Base-by-base conservation (phyloP, 2,329 filamentous ascomycete genomes). In the Zymoseptoria pseudotritici region DNA sequence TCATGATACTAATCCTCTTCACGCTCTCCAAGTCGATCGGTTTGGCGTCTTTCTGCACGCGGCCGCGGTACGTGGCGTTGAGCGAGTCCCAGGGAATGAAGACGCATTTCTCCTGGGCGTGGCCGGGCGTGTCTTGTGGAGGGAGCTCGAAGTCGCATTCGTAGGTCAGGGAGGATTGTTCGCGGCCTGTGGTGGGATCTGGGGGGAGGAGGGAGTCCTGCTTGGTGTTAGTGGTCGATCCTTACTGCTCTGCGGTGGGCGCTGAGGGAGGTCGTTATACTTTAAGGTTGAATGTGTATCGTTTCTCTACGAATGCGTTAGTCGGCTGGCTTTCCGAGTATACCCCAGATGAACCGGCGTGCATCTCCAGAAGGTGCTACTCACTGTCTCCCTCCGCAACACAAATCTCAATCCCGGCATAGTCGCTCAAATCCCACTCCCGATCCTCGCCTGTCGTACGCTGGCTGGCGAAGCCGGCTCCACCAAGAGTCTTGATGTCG, bases 401-500 rank as follows among this genome's bases (percentile, higher is more conserved):
- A 55, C 57, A 62, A 31, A 65, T 61, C 51, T 65, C 55, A 50
- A 63, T 61, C 29, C 61, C 61, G 46, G 84, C 80, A 66, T 86
- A 88, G 10, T 66, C 69, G 1, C 81, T 82, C 7, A 94, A 74
- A 67, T 94, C 82, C 82, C 87, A 88, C 22, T 75, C 75, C 13
- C 79, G 74, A 49, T 81, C 75, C 7, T 85, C 83, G 49, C 74
- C 74, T 3, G 79, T 80, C 4, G 87, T 91, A 53, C 87, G 83
- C 71, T 93, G 90, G 4, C 86, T 90, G 9, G 90, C 90, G 70
- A 95, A 94, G 4, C 90, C 90, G 0, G 90, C 90, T 29, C 89
- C 89, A 24, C 89, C 89, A 0, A 94, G 83, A 0, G 88, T 85
- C 57, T 80, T 81, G 63, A 87, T 90, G 74, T 94, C 89, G 20